A percentile compares a stretch with the other conserved stretches of the same genome.
Conservation (phyloP, 208 protist genomes). For the Porcisia hertigi region DNA sequence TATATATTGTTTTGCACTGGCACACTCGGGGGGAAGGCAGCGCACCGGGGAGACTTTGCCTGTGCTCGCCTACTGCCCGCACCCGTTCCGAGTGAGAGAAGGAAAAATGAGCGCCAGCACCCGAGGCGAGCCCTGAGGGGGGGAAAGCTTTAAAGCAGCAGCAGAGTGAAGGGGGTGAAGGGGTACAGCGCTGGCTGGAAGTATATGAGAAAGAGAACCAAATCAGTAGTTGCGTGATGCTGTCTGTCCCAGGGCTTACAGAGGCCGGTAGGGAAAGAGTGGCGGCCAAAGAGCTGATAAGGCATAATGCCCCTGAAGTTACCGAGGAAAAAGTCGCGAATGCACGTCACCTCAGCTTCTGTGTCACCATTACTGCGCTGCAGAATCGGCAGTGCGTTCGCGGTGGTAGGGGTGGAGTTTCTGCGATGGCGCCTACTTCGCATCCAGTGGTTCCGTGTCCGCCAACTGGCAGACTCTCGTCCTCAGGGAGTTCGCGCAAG, state of each 20-base stretch:
- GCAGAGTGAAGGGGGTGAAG: neutral
- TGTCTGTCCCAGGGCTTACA: neutral
- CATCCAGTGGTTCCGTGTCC: constrained; percentile 2
- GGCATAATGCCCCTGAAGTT: neutral
- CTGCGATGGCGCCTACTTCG: neutral
- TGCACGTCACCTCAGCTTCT: neutral
- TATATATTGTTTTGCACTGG: neutral
- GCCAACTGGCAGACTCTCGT: constrained; percentile 21
- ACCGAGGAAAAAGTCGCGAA: neutral
- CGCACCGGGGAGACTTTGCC: neutral
- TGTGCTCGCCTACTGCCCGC: too few species aligned
- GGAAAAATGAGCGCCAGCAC: neutral
- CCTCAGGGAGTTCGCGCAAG: constrained; percentile 27
- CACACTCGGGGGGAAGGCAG: neutral
- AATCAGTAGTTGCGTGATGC: neutral
- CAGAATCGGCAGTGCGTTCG: neutral
- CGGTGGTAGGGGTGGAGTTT: neutral
- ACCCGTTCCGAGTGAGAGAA: neutral
- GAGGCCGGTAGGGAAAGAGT: neutral
- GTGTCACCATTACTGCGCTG: too few species aligned
- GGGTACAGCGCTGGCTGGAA: neutral
- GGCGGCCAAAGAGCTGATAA: neutral
- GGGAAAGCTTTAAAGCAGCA: neutral
- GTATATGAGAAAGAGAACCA: neutral
- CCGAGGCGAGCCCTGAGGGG: neutral